Base-by-base conservation (phyloP, 2,329 filamentous ascomycete species). In the Colletotrichum gigasporum region DNA sequence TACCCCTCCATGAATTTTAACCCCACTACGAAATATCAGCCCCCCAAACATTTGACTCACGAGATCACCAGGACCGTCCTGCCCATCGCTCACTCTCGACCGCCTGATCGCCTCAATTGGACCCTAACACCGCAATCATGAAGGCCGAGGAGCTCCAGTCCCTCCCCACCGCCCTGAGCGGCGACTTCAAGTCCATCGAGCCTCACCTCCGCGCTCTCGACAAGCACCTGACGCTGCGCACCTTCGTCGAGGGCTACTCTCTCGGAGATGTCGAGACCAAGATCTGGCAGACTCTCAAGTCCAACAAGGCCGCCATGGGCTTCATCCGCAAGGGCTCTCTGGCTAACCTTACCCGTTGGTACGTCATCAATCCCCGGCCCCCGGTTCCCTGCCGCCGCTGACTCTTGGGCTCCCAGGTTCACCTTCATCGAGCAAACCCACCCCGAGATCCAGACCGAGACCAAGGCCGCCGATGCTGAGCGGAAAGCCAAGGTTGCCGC, bases 141-240 rank as follows among this genome's bases (percentile, higher is more conserved):
- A 87, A 87, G 79, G 74, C 78, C 69, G 82, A 85, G 71, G 85
- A 87, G 75, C 79, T 88, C 69, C 78, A 82, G 65, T 76, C 81
- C 59, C 76, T 88, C 51, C 79, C 83, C 65, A 78, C 77, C 71
- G 80, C 81, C 70, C 79, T 89, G 65, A 77, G 80, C 64, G 83
- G 82, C 37, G 93, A 97, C 78, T 96, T 96, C 81, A 96, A 96
- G 80, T 83, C 90, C 63, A 89, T 94, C 69, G 92, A 96, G 74
- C 86, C 88, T 24, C 84, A 89, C 63, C 86, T 97, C 58, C 83
- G 86, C 71, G 89, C 91, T 70, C 88, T 97, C 67, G 93, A 97
- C 78, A 92, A 92, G 76, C 91, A 97, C 81, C 86, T 98, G 65
- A 93, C 90, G 4, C 88, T 97, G 30, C 90, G 95, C 72, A 93